Conservation (phyloP, 2,329 filamentous ascomycete species). For the Diaporthe batatas region DNA sequence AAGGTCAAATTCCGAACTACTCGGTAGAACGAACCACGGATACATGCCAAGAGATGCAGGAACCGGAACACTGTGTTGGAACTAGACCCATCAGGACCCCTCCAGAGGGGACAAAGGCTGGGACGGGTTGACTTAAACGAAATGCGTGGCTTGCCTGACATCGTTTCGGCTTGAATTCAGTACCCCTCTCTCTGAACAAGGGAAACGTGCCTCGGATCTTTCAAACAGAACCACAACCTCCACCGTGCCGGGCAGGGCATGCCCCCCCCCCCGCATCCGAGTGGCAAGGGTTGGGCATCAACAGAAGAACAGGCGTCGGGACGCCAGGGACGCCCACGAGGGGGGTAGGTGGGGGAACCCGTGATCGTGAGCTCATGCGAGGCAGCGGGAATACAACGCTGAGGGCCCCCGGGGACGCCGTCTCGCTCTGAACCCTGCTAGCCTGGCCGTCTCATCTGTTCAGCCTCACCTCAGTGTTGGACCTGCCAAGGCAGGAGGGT, state of each 20-base stretch:
- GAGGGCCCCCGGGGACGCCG: constrained; percentile 21
- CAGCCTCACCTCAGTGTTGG: constrained; percentile 13
- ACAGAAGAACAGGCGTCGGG: not conserved
- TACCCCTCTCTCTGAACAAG: not conserved
- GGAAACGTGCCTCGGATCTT: constrained; percentile 1
- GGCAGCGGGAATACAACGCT: constrained; percentile 18
- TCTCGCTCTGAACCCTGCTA: constrained; percentile 19
- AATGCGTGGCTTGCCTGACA: constrained; percentile 31
- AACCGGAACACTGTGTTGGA: constrained; percentile 16
- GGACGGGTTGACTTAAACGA: constrained; percentile 7
- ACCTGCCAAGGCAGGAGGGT: constrained; percentile 6
- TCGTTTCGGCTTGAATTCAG: constrained; percentile 9
- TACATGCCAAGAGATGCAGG: constrained; percentile 14
- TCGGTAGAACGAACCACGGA: constrained; percentile 21
- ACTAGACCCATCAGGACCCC: constrained; percentile 1
- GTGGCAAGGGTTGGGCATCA: constrained; percentile 34
- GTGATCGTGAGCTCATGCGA: constrained; percentile 36
- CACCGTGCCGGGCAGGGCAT: constrained; percentile 3
- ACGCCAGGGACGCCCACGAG: constrained; percentile 11
- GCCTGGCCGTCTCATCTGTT: constrained; percentile 11
- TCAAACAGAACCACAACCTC: constrained; percentile 27
- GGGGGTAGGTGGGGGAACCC: constrained; percentile 27
- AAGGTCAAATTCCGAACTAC: constrained; percentile 49
- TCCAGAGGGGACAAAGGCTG: not conserved
- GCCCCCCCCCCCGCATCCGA: constrained; percentile 4